Conservation (phyloP, 306 rosid genomes). For the Rosa persica region DNA sequence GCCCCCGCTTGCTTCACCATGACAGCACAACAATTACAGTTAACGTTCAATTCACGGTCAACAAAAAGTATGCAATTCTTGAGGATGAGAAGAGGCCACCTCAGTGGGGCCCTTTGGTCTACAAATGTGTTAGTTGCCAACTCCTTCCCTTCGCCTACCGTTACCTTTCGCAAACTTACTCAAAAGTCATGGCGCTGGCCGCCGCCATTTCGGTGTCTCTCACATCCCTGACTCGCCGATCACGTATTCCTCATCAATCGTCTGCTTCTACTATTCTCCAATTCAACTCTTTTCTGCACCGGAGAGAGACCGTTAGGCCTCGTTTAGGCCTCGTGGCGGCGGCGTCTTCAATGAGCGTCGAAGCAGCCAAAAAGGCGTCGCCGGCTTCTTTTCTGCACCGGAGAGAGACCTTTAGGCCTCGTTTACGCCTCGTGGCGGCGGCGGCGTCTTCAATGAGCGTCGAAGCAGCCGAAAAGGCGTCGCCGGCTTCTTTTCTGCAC, state of each 20-base stretch:
- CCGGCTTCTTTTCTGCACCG: constrained; percentile 50
- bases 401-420: constrained; percentile 17
- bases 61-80: too few relatives aligned
- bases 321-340: constrained; percentile 31
- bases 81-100: too few relatives aligned
- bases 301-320: constrained; percentile 17
- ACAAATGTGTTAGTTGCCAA: too few relatives aligned
- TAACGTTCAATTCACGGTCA: too few relatives aligned
- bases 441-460: constrained; percentile 47
- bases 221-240: constrained; percentile 41
- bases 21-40: too few relatives aligned
- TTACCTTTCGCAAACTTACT: too few relatives aligned
- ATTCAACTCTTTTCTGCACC: constrained; percentile 24
- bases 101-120: too few relatives aligned
- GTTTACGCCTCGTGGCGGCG: constrained; percentile 38
- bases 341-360: constrained; percentile 51
- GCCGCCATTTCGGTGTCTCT: constrained; percentile 53
- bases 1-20: too few relatives aligned
- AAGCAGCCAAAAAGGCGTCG: constrained; percentile 48
- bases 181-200: constrained; percentile 51
- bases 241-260: constrained; percentile 27
- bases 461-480: constrained; percentile 48
- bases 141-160: too few relatives aligned
- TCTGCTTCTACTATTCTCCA: constrained; percentile 18
- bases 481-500: constrained; percentile 53